These are phyloP conservation scores for Linnemannia schmuckeri DNA, from an alignment of 192 early-diverging fungal genomes.

Conservation along the genomic window DNA sequence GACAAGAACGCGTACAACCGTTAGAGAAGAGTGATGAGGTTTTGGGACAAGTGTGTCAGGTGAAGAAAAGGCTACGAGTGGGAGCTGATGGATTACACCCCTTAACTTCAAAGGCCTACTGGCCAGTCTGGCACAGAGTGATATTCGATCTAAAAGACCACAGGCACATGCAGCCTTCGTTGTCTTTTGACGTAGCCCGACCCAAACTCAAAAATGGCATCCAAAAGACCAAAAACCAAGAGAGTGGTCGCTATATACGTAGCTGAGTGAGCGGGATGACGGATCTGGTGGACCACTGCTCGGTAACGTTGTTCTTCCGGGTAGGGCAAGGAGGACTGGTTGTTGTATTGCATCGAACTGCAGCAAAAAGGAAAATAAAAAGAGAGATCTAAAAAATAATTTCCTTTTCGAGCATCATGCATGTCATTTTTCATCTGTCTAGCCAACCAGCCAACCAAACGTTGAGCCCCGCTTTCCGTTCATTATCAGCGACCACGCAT, in stretches of 20 bases:
- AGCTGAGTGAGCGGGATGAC: neutral
- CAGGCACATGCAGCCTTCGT: no score
- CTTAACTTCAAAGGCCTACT: neutral
- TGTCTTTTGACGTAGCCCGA: neutral
- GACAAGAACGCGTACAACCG: neutral
- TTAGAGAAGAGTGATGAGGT: neutral
- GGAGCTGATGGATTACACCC: neutral
- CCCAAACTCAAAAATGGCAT: neutral
- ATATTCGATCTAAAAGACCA: neutral
- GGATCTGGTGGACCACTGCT: neutral
- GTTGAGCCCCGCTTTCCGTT: neutral
- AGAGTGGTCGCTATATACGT: neutral
- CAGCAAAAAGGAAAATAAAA: neutral
- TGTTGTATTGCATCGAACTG: neutral
- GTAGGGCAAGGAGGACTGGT: neutral
- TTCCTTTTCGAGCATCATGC: neutral
- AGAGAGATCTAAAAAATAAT: constrained; percentile 4
- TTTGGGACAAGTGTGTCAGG: neutral
- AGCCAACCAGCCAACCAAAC: neutral
- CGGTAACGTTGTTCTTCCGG: constrained; percentile 5
- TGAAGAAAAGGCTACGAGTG: no score
- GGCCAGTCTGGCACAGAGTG: no score
- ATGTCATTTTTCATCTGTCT: neutral
- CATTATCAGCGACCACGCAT: neutral
- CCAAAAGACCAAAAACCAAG: neutral